phyloP scores from a whole-genome alignment of 2,329 filamentous ascomycete genomes.

The Pseudovirgaria hyperparasitica region DNA sequence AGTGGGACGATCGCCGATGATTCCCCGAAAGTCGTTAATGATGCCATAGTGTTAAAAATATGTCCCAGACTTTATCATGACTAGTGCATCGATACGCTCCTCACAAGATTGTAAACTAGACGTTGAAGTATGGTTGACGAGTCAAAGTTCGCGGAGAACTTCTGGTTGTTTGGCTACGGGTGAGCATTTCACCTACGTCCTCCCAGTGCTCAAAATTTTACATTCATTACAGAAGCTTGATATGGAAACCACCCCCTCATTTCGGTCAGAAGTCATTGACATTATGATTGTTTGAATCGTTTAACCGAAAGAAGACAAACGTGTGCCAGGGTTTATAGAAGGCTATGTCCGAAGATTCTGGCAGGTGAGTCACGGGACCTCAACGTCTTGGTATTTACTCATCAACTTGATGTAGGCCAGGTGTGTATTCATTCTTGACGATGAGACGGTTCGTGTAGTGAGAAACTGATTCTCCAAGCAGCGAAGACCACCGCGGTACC shows the following conservation, averaged over 20 bases:
- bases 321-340: conserved; percentile 79
- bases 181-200: conserved; percentile 28
- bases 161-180: conserved; percentile 98
- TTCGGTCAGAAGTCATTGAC: conserved; percentile 60
- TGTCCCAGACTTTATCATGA: too few species aligned
- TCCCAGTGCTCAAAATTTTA: background rate
- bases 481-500: conserved; percentile 89
- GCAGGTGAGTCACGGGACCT: conserved; percentile 55
- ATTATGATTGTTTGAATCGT: conserved; percentile 1
- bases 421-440: conserved; percentile 15
- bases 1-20: too few species aligned
- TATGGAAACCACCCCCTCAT: conserved; percentile 96
- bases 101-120: too few species aligned
- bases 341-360: conserved; percentile 94
- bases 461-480: conserved; percentile 24
- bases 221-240: conserved; percentile 57
- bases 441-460: conserved; percentile 5
- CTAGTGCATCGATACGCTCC: too few species aligned
- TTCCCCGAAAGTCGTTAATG: too few species aligned
- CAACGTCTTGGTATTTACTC: conserved; percentile 9
- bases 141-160: too few species aligned
- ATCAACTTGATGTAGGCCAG: conserved; percentile 18
- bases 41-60: too few species aligned
- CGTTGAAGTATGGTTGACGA: too few species aligned
- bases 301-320: conserved; percentile 46